A percentile compares a stretch with the other conserved stretches of the same genome.
Evolutionary conservation across 2,329 filamentous ascomycete genomes (phyloP).

Genomic region (Ascochyta viciae-villosae): DNA sequence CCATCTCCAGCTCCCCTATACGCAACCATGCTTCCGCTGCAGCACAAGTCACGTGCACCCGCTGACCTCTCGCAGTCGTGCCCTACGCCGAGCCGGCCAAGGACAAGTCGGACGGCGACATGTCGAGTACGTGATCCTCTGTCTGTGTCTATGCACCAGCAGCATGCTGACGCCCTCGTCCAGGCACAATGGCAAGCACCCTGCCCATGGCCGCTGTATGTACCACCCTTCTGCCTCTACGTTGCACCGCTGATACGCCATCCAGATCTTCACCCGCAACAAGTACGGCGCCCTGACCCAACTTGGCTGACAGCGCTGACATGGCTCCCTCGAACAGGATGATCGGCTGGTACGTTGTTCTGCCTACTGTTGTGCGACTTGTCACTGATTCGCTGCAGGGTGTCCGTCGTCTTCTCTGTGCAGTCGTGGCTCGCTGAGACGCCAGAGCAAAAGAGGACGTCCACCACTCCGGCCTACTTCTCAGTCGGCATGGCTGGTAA

Average conservation of each 20-base stretch:
- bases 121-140: conserved; percentile 65
- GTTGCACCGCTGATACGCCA: conserved; percentile 38
- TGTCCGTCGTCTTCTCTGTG: conserved; percentile 74
- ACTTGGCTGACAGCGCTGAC: conserved; percentile 25
- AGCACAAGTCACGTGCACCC: conserved; percentile 36
- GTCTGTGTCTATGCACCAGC: neutral
- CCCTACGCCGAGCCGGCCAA: conserved; percentile 81
- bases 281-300: conserved; percentile 61
- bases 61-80: conserved; percentile 67
- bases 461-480: conserved; percentile 74
- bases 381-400: conserved; percentile 57
- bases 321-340: conserved; percentile 54
- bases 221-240: conserved; percentile 27
- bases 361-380: conserved; percentile 13
- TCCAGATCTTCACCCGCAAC: conserved; percentile 86
- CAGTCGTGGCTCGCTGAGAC: conserved; percentile 82
- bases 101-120: conserved; percentile 69
- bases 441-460: conserved; percentile 68
- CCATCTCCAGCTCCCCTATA: conserved; percentile 8
- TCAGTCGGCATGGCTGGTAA: conserved; percentile 79
- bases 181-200: conserved; percentile 73
- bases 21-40: conserved; percentile 13
- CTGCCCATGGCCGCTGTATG: conserved; percentile 88
- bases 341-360: conserved; percentile 64
- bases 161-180: conserved; percentile 9